Evolutionary conservation across 1,284 basidiomycete species (phyloP).

Genomic region (Polyporus tsugae): DNA sequence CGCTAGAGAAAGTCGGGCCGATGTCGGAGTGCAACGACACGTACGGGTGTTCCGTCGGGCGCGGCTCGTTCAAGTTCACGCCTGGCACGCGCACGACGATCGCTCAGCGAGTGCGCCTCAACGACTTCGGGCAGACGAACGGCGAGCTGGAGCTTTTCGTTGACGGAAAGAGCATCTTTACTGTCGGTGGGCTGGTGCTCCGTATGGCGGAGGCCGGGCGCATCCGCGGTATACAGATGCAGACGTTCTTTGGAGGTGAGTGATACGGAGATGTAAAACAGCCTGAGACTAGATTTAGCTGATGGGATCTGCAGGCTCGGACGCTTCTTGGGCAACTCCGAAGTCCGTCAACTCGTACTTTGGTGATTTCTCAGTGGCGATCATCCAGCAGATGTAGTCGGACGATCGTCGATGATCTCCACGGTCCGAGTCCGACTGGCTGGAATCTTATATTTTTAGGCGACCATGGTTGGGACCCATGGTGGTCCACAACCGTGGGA

Average conservation of each 20-base stretch:
- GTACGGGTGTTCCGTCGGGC: conserved; percentile 77
- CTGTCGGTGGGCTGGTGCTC: conserved; percentile 57
- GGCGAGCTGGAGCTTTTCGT: conserved; percentile 65
- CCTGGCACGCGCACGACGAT: conserved; percentile 69
- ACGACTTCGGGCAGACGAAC: conserved; percentile 62
- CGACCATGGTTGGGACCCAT: background rate
- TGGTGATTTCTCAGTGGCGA: conserved; percentile 69
- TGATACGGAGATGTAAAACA: conserved; percentile 10
- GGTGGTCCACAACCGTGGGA: conserved; percentile 1
- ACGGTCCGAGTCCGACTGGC: background rate
- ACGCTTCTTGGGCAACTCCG: conserved; percentile 58
- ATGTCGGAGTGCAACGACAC: conserved; percentile 64
- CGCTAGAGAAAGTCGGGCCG: conserved; percentile 58
- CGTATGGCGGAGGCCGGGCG: conserved; percentile 52
- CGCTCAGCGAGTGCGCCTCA: conserved; percentile 66
- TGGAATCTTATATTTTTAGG: background rate
- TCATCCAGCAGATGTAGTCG: conserved; percentile 48
- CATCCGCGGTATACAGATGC: conserved; percentile 69
- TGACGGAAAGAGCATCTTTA: conserved; percentile 65
- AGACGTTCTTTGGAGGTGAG: conserved; percentile 74
- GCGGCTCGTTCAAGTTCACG: conserved; percentile 72
- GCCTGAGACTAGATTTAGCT: background rate
- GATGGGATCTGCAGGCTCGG: conserved; percentile 47
- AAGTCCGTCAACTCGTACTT: conserved; percentile 65
- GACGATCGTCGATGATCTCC: too few species aligned